phyloP scores from a whole-genome alignment of 2,329 filamentous ascomycete genomes.

The Xylariales sp. region DNA sequence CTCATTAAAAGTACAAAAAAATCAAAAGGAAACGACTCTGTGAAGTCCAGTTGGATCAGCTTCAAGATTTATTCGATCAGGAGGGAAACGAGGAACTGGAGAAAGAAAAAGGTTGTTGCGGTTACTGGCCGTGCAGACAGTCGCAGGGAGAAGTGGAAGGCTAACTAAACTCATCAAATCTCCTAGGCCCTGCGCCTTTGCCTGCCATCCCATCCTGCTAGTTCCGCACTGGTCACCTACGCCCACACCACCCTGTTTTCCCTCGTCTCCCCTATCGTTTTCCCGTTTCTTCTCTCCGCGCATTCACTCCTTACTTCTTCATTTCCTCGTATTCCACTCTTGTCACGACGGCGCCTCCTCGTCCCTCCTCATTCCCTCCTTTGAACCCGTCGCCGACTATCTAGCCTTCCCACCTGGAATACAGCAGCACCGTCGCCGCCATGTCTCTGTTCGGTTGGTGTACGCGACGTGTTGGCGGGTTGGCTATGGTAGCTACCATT shows the following conservation, averaged over 20 bases:
- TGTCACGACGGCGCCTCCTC: conserved; percentile 8
- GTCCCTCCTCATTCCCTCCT: conserved; percentile 9
- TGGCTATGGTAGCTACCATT: conserved; percentile 48
- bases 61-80: no score
- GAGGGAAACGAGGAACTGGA: no score
- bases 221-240: conserved; percentile 7
- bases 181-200: conserved; percentile 7
- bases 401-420: conserved; percentile 6
- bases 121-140: no score
- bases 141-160: no score
- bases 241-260: conserved; percentile 10
- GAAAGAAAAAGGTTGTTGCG: no score
- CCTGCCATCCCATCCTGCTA: conserved; percentile 4
- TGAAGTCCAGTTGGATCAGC: no score
- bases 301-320: conserved; percentile 9
- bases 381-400: conserved; percentile 15
- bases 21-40: no score
- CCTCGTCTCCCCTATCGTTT: conserved; percentile 9
- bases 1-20: no score
- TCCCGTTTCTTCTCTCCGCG: no score
- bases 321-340: conserved; percentile 8
- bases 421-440: conserved; percentile 13
- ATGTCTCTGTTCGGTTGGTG: conserved; percentile 55
- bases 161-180: no score
- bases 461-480: conserved; percentile 47